Evolutionary conservation across 2,329 filamentous ascomycete genomes (phyloP), one percentile per base, ranked within the genome.

Genomic region (Alternaria burnsii): DNA sequence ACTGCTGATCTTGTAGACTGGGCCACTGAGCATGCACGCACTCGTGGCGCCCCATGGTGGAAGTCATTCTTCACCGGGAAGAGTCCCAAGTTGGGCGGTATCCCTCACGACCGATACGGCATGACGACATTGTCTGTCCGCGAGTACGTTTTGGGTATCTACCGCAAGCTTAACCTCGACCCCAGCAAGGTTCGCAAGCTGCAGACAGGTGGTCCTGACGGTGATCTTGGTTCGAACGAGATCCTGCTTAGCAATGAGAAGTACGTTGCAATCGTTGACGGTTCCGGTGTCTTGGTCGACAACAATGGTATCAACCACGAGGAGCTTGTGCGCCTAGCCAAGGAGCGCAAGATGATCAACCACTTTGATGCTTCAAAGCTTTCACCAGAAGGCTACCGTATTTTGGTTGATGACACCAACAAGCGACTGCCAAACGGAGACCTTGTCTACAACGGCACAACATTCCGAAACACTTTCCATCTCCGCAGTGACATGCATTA

Each of bases 61-160:
- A 99, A 99, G 85, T 99, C 95, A 0, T 99, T 99, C 87, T 99
- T 99, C 86, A 99, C 95, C 2, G 95, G 95, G 75, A 99, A 99
- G 86, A 97, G 93, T 70, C 95, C 93, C 54, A 95, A 91, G 80
- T 87, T 99, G 14, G 95, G 95, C 65, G 95, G 95, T 76, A 99
- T 99, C 70, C 95, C 95, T 38, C 95, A 99, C 80, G 95, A 99
- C 78, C 82, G 85, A 41, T 99, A 99, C 76, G 95, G 95, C 72
- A 99, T 99, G 95, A 99, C 95, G 1, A 98, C 95, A 0, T 82
- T 98, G 58, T 97, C 94, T 6, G 94, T 99, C 51, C 93, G 95
- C 46, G 93, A 99, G 81, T 99, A 96, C 72, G 92, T 99, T 68
- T 88, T 93, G 74, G 95, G 95, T 47, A 97, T 99, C 80, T 98